Evolutionary conservation across 306 rosid genomes (phyloP).

Genomic region (Senna siamea): DNA sequence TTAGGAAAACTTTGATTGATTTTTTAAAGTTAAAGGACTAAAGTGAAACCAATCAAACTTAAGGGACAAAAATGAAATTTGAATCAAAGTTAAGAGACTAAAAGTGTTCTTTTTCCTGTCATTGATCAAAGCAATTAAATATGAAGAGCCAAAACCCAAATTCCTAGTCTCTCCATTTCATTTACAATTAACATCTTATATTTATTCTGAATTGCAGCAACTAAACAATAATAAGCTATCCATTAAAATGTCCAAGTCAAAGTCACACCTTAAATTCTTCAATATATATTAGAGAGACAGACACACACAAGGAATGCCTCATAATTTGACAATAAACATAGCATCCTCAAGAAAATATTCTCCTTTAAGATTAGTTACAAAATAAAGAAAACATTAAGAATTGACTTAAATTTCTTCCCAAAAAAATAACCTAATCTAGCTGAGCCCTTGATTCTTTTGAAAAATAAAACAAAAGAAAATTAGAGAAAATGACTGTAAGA

Average conservation of each 20-base stretch:
- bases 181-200: neutral
- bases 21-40: no score
- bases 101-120: no score
- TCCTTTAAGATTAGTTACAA: neutral
- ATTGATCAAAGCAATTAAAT: conserved; percentile 28
- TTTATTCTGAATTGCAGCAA: conserved; percentile 10
- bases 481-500: neutral
- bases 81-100: no score
- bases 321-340: conserved; percentile 1
- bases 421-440: neutral
- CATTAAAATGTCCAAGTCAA: conserved; percentile 6
- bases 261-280: neutral
- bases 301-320: conserved; percentile 15
- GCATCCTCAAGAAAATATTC: conserved; percentile 20
- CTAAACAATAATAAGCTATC: conserved; percentile 20
- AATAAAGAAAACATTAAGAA: conserved; percentile 12
- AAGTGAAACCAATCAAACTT: no score
- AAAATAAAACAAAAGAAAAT: conserved; percentile 19
- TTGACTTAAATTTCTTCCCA: neutral
- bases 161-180: conserved; percentile 16
- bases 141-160: conserved; percentile 24
- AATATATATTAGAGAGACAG: no score
- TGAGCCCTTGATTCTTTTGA: neutral
- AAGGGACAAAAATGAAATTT: no score
- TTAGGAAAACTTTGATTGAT: no score